A percentile compares a stretch with the other conserved stretches of the same genome.
These are phyloP conservation scores for Didymellaceae sp. DNA, from an alignment of 2,329 filamentous ascomycete genomes.

Conservation along the genomic window DNA sequence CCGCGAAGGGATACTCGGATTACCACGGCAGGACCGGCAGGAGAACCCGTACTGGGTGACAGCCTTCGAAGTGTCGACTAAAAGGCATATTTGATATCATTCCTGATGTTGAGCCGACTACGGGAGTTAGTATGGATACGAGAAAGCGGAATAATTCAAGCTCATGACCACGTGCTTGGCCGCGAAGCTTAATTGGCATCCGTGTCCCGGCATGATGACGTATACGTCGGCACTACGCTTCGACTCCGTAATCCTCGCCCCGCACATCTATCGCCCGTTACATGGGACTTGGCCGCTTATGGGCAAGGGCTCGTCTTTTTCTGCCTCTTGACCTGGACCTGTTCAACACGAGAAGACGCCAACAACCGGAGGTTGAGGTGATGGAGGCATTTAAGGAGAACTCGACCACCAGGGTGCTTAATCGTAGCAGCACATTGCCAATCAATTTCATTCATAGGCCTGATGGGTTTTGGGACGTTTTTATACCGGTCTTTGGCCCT, in stretches of 20 bases:
- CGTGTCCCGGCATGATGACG: background rate
- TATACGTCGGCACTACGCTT: background rate
- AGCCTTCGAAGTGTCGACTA: no score
- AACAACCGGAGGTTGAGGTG: background rate
- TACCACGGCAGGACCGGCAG: no score
- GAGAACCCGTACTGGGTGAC: no score
- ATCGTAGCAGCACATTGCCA: background rate
- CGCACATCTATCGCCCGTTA: background rate
- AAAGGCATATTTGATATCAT: no score
- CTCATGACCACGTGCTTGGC: conserved; percentile 10
- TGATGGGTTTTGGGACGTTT: no score
- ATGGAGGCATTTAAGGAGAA: background rate
- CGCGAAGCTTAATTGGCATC: conserved; percentile 8
- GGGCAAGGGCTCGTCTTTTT: background rate
- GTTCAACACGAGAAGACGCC: background rate
- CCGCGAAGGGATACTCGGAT: no score
- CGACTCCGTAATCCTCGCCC: background rate
- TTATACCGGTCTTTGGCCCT: background rate
- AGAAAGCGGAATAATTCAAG: background rate
- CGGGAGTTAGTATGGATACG: no score
- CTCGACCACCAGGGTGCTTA: background rate
- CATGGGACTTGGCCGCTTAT: background rate
- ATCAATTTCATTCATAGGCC: background rate
- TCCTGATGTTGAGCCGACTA: no score
- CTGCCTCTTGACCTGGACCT: background rate